Base-by-base conservation (phyloP, 495 filamentous ascomycete genomes). In the Aspergillus kassunensis region DNA sequence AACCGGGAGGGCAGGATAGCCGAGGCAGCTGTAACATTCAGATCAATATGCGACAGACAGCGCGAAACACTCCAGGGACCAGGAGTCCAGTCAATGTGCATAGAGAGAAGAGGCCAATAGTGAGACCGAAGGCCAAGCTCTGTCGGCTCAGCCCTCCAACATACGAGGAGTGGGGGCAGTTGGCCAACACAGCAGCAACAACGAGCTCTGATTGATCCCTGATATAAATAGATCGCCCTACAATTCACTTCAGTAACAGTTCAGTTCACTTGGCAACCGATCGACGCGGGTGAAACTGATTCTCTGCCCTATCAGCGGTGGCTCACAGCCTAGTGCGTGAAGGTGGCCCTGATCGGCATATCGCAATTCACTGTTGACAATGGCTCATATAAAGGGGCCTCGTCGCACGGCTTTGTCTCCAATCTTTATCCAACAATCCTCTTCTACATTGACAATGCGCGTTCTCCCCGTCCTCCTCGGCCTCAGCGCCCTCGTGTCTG, bases 381-480 rank as follows among this genome's bases (percentile, higher is more conserved):
- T 33, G 9, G 7, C 30, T 2, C 30, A 10, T 33, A 33, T 33
- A 33, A 33, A 33, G 30, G 30, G 12, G 12, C 20, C 21, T 11
- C 19, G 5, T 25, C 15, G 10, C 21, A 24, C 20, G 8, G 34
- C n/a, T 16, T 36, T 4, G 11, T 36, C 5, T 36, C 18, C 15
- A 36, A 4, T 65, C 20, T 12, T n/a, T n/a, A n/a, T n/a, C n/a
- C 16, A 36, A 15, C 12, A 10, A 47, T 47, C 13, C 27, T 1
- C 19, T 2, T 33, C 12, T 15, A 2, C 30, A 48, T 30, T 11
- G 18, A 48, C 44, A 33, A 37, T 44, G 40, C 40, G 40, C 16
- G 10, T 52, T 16, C 40, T 44, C 30, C 31, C 49, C 21, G 3
- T 44, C n/a, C 49, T 52, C 44, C 31, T 44, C 3, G 30, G 49